Evolutionary conservation across 192 early-diverging fungal genomes (phyloP), one percentile per base, ranked within the genome.

Genomic region (Obelidium mucronatum): DNA sequence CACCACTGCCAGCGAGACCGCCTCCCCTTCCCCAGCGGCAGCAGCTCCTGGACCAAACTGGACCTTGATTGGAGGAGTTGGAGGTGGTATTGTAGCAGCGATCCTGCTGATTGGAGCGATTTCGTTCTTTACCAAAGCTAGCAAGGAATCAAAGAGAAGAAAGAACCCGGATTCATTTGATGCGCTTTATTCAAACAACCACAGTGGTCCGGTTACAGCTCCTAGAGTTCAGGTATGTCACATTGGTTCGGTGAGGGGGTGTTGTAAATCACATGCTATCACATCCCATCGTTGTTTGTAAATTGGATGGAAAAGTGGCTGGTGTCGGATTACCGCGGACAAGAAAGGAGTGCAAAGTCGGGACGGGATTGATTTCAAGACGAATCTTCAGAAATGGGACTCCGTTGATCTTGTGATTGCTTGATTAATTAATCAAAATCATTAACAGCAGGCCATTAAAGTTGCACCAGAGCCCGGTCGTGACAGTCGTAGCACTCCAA

Each of bases 81-180:
- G 24, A 13, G 69, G 69, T 22, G 69, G 69, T 31, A 35, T 72
- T 22, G 69, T 40, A 1, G 69, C 28, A 33, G 24, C 33, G 15
- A 72, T 72, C 54, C 33, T 72, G 1, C 15, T 72, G 30, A 59
- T 72, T 58, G 69, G 69, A 2, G 11, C 30, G 24, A 72, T 72
- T 35, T 72, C 69, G n/a, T 72, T n/a, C 31, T 72, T 54, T 54
- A 54, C 55, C 11, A 72, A 72, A 54, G 54, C 69, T 22, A 54
- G 36, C 22, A 54, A 36, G 34, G 26, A 44, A 51, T 53, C 44
- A n/a, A n/a, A n/a, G n/a, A 31, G 55, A 19, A 31, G 53, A 8
- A 58, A 54, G 33, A 42, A 68, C 3, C 67, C 69, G 36, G 69
- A 58, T 26, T 2, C 53, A 36, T 68, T 68, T 5, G 40, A 68